phyloP scores from a whole-genome alignment of 345 rosid species.

The Linum usitatissimum region DNA sequence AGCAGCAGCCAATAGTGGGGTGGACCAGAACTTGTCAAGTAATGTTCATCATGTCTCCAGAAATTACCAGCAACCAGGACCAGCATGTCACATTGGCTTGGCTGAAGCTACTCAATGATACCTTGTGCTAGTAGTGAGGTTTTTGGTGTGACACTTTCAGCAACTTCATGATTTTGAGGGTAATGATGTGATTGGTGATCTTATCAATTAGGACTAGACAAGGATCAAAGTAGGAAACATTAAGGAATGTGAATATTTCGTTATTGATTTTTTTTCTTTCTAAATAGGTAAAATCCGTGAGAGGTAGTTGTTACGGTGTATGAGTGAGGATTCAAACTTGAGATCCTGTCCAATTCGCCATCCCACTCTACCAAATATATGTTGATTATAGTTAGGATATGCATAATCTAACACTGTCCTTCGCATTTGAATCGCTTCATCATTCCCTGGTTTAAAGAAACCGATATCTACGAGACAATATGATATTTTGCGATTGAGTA shows the following conservation, averaged over 20 bases:
- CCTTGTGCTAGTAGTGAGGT: background rate
- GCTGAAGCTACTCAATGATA: constrained; percentile 10
- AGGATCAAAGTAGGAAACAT: constrained; percentile 4
- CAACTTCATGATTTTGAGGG: constrained; percentile 1
- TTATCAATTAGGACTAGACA: background rate
- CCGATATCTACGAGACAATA: too few species aligned
- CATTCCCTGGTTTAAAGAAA: too few species aligned
- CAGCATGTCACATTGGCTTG: constrained; percentile 17
- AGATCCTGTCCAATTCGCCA: too few species aligned
- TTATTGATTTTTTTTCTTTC: background rate
- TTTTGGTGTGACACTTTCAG: constrained; percentile 9
- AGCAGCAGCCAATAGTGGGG: constrained; percentile 19
- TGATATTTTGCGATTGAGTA: too few species aligned
- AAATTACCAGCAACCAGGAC: constrained; percentile 19
- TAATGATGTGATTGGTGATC: constrained; percentile 15
- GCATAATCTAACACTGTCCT: too few species aligned
- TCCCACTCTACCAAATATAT: too few species aligned
- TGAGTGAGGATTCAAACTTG: too few species aligned
- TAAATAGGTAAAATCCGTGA: too few species aligned
- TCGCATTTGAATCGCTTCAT: too few species aligned
- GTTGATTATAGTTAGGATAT: too few species aligned
- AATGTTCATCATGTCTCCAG: constrained; percentile 26
- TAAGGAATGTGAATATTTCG: constrained; percentile 10
- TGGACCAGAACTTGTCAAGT: constrained; percentile 24
- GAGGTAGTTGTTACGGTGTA: too few species aligned